A percentile compares a stretch with the other conserved stretches of the same genome.
Conservation (phyloP, 805 yeast genomes). For the Jamesozyma jinghongensis region DNA sequence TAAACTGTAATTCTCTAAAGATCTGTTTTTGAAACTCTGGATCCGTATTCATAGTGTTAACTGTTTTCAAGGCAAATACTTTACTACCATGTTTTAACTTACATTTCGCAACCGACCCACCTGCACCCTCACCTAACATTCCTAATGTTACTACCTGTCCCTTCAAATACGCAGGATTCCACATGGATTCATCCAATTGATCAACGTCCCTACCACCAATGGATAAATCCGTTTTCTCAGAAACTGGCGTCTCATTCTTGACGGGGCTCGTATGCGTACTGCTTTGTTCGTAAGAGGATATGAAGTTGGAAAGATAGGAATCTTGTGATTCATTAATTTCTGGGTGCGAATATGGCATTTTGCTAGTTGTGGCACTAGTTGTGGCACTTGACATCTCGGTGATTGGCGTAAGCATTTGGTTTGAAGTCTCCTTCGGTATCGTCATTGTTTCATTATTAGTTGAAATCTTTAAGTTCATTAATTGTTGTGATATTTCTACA, state of each 20-base stretch:
- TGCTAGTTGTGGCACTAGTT: neutral
- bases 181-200: constrained; percentile 60
- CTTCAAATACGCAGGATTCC: constrained; percentile 48
- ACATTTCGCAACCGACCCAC: constrained; percentile 85
- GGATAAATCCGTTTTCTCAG: neutral
- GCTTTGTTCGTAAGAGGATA: constrained; percentile 19
- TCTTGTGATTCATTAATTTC: constrained; percentile 15
- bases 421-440: no score
- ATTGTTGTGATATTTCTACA: constrained; percentile 5
- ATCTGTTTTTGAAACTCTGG: constrained; percentile 87
- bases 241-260: constrained; percentile 1
- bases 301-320: constrained; percentile 19
- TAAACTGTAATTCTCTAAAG: constrained; percentile 81
- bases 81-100: constrained; percentile 46
- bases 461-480: constrained; percentile 3
- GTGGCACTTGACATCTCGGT: neutral
- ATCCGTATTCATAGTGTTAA: constrained; percentile 40
- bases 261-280: constrained; percentile 10
- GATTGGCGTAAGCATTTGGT: neutral
- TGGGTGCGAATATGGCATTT: constrained; percentile 8
- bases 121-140: constrained; percentile 86
- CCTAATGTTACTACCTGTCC: constrained; percentile 60
- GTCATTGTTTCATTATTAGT: neutral
- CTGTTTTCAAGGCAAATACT: constrained; percentile 71
- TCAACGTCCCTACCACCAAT: constrained; percentile 34